Evolutionary conservation across 2,329 filamentous ascomycete genomes (phyloP).

Genomic region (Alternaria brassicae): DNA sequence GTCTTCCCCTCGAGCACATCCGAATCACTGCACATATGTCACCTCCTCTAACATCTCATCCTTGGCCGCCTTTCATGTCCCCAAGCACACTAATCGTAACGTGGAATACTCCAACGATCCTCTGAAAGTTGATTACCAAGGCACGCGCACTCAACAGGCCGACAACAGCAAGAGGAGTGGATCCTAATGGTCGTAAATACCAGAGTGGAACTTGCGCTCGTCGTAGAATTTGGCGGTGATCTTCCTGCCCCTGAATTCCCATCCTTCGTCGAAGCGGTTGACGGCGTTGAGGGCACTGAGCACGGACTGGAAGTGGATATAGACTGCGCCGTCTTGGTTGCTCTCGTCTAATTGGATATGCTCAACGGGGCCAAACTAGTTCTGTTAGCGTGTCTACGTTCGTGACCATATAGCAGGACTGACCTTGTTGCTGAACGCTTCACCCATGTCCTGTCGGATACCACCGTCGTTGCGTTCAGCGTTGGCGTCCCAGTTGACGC

Average conservation of each 20-base stretch:
- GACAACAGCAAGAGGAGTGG: background rate
- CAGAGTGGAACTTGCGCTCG: conserved; percentile 76
- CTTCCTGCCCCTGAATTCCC: conserved; percentile 88
- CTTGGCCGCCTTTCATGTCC: background rate
- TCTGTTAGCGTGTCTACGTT: background rate
- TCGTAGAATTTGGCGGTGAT: conserved; percentile 87
- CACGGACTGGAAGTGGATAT: conserved; percentile 89
- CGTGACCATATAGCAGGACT: background rate
- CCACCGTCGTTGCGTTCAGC: conserved; percentile 66
- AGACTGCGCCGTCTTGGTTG: conserved; percentile 71
- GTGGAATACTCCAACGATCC: background rate
- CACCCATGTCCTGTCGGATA: conserved; percentile 92
- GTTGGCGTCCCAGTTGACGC: conserved; percentile 81
- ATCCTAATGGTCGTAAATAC: conserved; percentile 39
- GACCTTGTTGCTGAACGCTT: conserved; percentile 85
- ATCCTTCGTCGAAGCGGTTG: conserved; percentile 86
- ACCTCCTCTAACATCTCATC: background rate
- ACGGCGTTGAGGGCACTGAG: conserved; percentile 87
- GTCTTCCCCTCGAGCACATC: background rate
- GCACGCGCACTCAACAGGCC: background rate
- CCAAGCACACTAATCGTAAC: background rate
- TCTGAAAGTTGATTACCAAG: background rate
- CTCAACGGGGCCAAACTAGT: conserved; percentile 81
- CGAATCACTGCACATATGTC: background rate
- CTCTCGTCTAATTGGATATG: conserved; percentile 72